Percentiles rank a stretch among this genome's conserved stretches.
phyloP scores from a whole-genome alignment of 768 basidiomycete genomes.

The Mycena belliarum region DNA sequence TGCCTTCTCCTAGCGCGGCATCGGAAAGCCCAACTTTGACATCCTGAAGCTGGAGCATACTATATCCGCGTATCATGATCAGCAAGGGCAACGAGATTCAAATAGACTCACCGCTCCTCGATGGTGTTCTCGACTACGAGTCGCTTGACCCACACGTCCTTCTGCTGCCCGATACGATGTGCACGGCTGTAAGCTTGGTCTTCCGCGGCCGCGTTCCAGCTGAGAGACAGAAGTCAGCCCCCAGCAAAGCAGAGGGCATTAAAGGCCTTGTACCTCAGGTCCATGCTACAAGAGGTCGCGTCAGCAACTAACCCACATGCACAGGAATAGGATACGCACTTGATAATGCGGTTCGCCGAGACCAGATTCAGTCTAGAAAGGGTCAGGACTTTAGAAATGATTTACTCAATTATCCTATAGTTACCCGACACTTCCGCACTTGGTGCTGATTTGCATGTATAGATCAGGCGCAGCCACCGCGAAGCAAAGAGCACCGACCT shows the following conservation, averaged over 20 bases:
- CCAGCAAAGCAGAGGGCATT: not conserved
- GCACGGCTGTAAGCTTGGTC: constrained; percentile 65
- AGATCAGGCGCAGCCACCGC: not conserved
- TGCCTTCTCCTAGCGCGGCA: constrained; percentile 71
- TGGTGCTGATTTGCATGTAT: constrained; percentile 45
- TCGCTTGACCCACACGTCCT: constrained; percentile 67
- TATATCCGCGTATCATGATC: constrained; percentile 22
- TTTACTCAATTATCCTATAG: constrained; percentile 1
- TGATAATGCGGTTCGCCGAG: constrained; percentile 68
- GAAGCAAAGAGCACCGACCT: constrained; percentile 41
- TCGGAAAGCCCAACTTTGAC: constrained; percentile 68
- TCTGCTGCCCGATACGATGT: constrained; percentile 72
- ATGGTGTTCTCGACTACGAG: constrained; percentile 68
- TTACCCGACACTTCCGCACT: constrained; percentile 67
- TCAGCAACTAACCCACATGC: not conserved
- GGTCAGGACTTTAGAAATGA: not conserved
- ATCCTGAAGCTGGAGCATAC: constrained; percentile 70
- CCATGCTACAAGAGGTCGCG: constrained; percentile 49
- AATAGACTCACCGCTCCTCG: constrained; percentile 64
- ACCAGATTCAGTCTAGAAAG: constrained; percentile 55
- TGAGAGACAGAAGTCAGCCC: not conserved
- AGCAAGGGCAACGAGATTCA: too few species aligned
- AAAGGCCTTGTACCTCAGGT: constrained; percentile 42
- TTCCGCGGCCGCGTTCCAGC: constrained; percentile 72
- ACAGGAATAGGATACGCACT: constrained; percentile 39